Percentiles rank a stretch among this genome's conserved stretches.
Evolutionary conservation across 75 land plant genomes (phyloP).

Genomic region (Chamaecyparis obtusa): DNA sequence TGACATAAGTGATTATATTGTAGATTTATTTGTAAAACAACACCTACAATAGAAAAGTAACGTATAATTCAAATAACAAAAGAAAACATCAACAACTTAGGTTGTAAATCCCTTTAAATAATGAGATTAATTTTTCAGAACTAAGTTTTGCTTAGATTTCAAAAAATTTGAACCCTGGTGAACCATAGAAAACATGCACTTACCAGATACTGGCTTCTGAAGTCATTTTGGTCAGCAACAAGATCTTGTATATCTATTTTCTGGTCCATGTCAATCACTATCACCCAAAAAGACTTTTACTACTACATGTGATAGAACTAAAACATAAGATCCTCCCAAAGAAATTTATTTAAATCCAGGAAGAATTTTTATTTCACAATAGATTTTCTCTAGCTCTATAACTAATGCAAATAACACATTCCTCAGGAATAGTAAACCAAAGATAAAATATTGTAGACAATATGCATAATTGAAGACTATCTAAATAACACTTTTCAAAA

Average conservation of each 20-base stretch:
- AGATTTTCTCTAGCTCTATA: not conserved
- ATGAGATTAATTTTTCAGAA: not conserved
- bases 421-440: not conserved
- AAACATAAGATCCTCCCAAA: not conserved
- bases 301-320: conserved; percentile 1
- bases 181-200: conserved; percentile 1
- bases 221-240: not conserved
- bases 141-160: not conserved
- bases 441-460: not conserved
- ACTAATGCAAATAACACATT: not conserved
- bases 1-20: not conserved
- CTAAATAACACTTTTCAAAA: not conserved
- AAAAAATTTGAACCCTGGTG: not conserved
- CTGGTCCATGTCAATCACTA: conserved; percentile 9
- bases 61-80: not conserved
- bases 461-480: not conserved
- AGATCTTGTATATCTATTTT: conserved; percentile 10
- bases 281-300: not conserved
- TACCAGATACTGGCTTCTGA: not conserved
- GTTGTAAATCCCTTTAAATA: not conserved
- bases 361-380: not conserved
- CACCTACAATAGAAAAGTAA: not conserved
- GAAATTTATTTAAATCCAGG: not conserved
- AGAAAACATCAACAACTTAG: not conserved
- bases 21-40: not conserved